Evolutionary conservation across 2,329 filamentous ascomycete genomes (phyloP), one percentile per base, ranked within the genome.

Genomic region (Tothia fuscella): DNA sequence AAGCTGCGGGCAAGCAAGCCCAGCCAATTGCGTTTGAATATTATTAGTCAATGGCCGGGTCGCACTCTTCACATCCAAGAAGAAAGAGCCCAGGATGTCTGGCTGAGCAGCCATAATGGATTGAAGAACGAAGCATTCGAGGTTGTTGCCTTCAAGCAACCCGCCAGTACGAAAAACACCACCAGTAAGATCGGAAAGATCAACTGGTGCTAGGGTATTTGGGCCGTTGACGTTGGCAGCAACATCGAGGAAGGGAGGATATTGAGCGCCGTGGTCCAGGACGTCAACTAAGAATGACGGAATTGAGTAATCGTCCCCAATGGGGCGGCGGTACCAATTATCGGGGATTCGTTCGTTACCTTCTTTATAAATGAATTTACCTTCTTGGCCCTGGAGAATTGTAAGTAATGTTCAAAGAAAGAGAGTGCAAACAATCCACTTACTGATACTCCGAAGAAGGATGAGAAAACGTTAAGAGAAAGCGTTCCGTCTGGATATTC

Each of bases 111-210:
- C 9, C 26, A 9, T 9, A 29, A n/a, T n/a, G 9, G 26, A 9
- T n/a, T 29, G 26, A 29, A 9, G n/a, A n/a, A n/a, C 26, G n/a
- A 29, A 29, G n/a, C 26, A 29, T 29, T 29, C 9, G 9, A 29
- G n/a, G n/a, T 73, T 70, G 54, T 72, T 68, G 12, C 64, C 66
- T 42, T 71, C 46, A 1, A 64, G 49, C 1, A 72, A 52, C 9
- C 54, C 63, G 13, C 53, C 45, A 4, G 54, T 46, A 47, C 67
- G 70, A 46, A 65, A 62, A 1, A 71, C 51, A 20, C 63, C 63
- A 9, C 55, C 55, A n/a, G 59, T 62, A 7, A 66, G 44, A 34
- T 62, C 49, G 7, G 32, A 42, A 4, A 61, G 47, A 40, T 63
- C 50, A 20, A 64, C 43, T 4, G 56, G 56, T 19, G 52, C 51